These are phyloP conservation scores for Colletotrichum sp. DNA, from an alignment of 2,329 filamentous ascomycete genomes.

Conservation along the genomic window DNA sequence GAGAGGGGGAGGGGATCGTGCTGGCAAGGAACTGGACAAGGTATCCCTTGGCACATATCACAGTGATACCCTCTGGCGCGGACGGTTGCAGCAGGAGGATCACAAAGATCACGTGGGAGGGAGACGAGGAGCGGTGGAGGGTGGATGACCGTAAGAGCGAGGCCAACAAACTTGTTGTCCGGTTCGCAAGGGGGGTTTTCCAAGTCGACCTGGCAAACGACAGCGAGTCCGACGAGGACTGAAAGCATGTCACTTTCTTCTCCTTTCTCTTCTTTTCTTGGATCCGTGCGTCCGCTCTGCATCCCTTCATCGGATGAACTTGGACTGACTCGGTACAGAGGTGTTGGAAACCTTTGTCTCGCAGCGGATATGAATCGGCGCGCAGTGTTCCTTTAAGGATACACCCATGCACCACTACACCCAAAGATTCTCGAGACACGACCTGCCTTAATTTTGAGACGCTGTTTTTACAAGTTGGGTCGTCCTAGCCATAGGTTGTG, in stretches of 20 bases:
- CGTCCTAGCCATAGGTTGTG: background rate
- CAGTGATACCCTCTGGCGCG: background rate
- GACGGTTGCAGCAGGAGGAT: background rate
- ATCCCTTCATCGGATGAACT: background rate
- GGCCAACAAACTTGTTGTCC: background rate
- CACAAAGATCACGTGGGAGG: background rate
- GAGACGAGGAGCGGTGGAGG: background rate
- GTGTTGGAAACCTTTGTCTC: background rate
- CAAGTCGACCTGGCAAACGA: background rate
- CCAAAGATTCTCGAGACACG: background rate
- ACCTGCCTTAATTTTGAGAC: background rate
- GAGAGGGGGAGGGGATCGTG: background rate
- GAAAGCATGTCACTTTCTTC: background rate
- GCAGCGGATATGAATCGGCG: background rate
- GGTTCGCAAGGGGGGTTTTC: background rate
- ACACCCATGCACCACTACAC: background rate
- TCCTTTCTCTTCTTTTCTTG: background rate
- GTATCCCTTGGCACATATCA: background rate
- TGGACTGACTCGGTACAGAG: background rate
- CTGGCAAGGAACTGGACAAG: slow-evolving; percentile 4
- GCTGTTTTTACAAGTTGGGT: background rate
- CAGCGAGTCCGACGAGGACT: background rate
- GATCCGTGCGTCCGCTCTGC: background rate
- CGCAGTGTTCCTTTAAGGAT: background rate
- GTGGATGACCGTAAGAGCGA: background rate